Base-by-base conservation (phyloP, 441 rosid species). In the Gossypium schwendimanii region DNA sequence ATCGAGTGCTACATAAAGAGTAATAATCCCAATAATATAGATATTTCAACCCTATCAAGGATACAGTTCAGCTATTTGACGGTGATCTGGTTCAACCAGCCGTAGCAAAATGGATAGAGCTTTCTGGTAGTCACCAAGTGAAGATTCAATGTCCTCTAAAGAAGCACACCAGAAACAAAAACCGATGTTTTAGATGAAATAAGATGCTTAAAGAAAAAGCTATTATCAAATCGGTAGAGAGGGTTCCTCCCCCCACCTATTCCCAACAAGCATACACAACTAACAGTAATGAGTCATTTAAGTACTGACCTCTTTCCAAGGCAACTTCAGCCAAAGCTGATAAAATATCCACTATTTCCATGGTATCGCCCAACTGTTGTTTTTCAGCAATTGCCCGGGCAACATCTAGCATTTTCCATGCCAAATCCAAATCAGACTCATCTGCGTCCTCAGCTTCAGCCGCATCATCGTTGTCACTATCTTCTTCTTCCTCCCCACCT, bases 351-450 rank as follows among this genome's bases (percentile, higher is more conserved):
- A 92, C 98, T 79, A 86, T 89, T 76, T 89, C 94, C 87, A 87
- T 85, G 26, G 92, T 83, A 26, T 89, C 96, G 53, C 71, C 84
- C 0, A 84, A 69, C 18, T 81, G 78, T 62, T 83, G 79, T 67
- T 85, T 94, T 58, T 92, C 98, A 73, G 93, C 80, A 71, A 94
- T 94, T 74, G 89, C 97, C 83, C 98, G 87, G 2, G 97, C 97
- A 75, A 94, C 84, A 81, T 92, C 98, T 12, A 94, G 87, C 93
- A 92, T 87, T 81, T 94, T 92, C 97, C 97, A 92, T 12, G 98
- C 91, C 87, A 87, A 87, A 81, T 92, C 97, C 81, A 92, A 86
- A 79, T 92, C 98, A 77, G 97, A 86, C 58, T 92, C 97, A 59
- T 94, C 66, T 18, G 11, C 0, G 6, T 62, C 98, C 79, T 94